Percentiles rank a stretch among this genome's conserved stretches.
phyloP scores from a whole-genome alignment of 495 filamentous ascomycete genomes.

The Usnea hakonensis region DNA sequence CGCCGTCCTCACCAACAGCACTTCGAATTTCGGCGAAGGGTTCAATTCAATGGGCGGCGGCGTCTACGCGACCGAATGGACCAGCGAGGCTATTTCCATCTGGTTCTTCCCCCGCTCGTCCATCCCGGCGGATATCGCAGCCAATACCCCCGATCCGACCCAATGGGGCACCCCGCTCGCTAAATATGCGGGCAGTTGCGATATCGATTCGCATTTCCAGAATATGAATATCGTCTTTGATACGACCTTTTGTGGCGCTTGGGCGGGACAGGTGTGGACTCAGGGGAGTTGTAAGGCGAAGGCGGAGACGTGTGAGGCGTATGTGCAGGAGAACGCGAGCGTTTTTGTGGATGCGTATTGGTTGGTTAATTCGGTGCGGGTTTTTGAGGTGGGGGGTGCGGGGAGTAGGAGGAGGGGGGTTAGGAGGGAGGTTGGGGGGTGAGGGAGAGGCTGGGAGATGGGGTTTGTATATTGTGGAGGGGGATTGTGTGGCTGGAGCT shows the following conservation, averaged over 20 bases:
- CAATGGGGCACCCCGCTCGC: constrained; percentile 65
- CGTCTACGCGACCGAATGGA: constrained; percentile 75
- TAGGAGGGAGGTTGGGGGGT: constrained; percentile 5
- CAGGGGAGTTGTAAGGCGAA: constrained; percentile 6
- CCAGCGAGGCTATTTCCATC: constrained; percentile 54
- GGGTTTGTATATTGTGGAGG: neutral
- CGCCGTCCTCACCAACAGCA: constrained; percentile 11
- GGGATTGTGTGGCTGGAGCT: neutral
- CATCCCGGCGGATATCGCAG: constrained; percentile 54
- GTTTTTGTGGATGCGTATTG: constrained; percentile 18
- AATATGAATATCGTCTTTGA: constrained; percentile 74
- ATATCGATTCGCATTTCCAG: constrained; percentile 60
- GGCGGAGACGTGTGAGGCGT: constrained; percentile 16
- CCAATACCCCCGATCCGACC: constrained; percentile 50
- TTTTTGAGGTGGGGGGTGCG: constrained; percentile 10
- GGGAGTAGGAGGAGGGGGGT: constrained; percentile 5
- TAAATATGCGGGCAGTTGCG: constrained; percentile 52
- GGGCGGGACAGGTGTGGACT: constrained; percentile 55
- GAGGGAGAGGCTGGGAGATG: neutral
- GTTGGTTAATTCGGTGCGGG: constrained; percentile 19
- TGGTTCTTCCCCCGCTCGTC: constrained; percentile 67
- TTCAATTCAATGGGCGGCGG: constrained; percentile 74
- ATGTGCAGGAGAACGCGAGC: constrained; percentile 6
- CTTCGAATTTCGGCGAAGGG: constrained; percentile 46
- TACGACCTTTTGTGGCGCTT: constrained; percentile 82